Conservation (phyloP, 2,329 filamentous ascomycete genomes). For the Tolypocladium amazonense region DNA sequence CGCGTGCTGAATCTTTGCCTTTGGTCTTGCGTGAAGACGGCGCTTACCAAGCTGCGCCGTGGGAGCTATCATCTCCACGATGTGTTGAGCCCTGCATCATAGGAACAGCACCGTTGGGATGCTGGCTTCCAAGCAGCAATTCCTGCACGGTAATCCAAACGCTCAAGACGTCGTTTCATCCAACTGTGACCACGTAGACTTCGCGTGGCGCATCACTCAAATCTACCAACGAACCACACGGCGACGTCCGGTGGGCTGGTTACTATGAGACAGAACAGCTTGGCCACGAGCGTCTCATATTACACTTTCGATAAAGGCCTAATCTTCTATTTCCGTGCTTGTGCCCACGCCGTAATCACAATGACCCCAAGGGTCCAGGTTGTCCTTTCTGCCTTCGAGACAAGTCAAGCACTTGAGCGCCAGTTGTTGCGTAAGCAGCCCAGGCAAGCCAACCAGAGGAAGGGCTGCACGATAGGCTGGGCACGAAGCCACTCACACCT, state of each 20-base stretch:
- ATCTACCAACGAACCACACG: background rate
- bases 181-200: background rate
- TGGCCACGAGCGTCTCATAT: background rate
- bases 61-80: too few relatives aligned
- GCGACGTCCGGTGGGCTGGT: background rate
- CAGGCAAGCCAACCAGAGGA: background rate
- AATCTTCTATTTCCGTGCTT: background rate
- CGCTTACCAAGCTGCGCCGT: too few relatives aligned
- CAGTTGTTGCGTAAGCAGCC: background rate
- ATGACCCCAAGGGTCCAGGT: background rate
- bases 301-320: background rate
- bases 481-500: background rate
- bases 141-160: background rate
- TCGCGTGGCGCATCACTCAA: background rate
- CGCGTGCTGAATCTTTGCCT: too few relatives aligned
- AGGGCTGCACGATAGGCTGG: background rate
- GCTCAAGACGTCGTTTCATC: background rate
- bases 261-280: background rate
- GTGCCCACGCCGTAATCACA: background rate
- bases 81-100: background rate
- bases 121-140: background rate
- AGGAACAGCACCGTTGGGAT: background rate
- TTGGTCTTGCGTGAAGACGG: too few relatives aligned
- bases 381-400: background rate
- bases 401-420: background rate